Evolutionary conservation across 2,329 filamentous ascomycete genomes (phyloP), one percentile per base, ranked within the genome.

Genomic region (Stagonosporopsis vannaccii): DNA sequence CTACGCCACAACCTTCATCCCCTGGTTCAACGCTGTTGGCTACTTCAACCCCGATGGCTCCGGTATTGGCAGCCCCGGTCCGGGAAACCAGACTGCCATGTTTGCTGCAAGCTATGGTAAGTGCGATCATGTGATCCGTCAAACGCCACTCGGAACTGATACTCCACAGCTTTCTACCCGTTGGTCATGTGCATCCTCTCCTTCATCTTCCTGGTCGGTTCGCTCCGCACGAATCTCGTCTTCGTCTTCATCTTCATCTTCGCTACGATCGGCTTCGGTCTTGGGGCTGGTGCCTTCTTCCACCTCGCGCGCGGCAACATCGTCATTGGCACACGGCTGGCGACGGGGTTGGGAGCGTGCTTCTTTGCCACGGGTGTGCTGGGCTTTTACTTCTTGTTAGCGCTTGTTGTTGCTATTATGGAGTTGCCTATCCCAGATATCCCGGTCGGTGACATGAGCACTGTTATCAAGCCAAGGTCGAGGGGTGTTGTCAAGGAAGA

Each of bases 11-110:
- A 62, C 59, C 1, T 60, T 60, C 44, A 58, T 62, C 17, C 59
- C 59, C 2, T 56, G 28, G 33, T 64, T 48, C 44, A 62, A 62
- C 25, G 47, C 57, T 2, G 35, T 60, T 28, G 62, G 59, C 2
- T 62, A 51, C 46, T 64, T 62, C 52, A 62, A 62, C 39, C 61
- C 61, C 2, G 56, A 64, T 44, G 61, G 59, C 20, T 60, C 50
- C 32, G 59, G 61, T 5, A 12, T 42, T 15, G 62, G 62, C n/a
- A 53, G 62, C 30, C 59, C 62, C 23, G 55, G 57, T 6, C 19
- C 48, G 7, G 26, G 15, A 4, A 59, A 62, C 28, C 62, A 64
- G 25, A 62, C 55, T 7, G 13, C 56, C 0, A 35, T 57, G 26
- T 62, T 62, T 19, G 20, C 52, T 25, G 50, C 57, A 11, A 64